Percentiles rank a stretch among this genome's conserved stretches.
phyloP scores from a whole-genome alignment of 139 green algal species.

The Chlamydomonas sp. region DNA sequence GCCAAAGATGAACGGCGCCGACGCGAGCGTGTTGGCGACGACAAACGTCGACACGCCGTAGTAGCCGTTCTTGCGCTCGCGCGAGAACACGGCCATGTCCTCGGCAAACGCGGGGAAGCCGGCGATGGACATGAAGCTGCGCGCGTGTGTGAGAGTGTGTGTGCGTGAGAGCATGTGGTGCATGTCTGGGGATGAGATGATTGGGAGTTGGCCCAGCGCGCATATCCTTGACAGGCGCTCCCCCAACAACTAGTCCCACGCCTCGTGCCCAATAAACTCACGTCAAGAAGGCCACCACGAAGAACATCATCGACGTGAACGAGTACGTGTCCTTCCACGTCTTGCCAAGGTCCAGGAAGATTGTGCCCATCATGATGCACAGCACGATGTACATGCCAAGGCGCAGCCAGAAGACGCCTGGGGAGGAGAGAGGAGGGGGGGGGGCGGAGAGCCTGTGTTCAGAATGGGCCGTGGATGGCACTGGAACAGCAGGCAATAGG shows the following conservation, averaged over 20 bases:
- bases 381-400: slow-evolving; percentile 40
- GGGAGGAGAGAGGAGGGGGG: too few species aligned
- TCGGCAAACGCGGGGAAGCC: slow-evolving; percentile 64
- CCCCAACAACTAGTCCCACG: too few species aligned
- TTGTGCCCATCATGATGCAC: slow-evolving; percentile 39
- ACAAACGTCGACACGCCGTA: slow-evolving; percentile 49
- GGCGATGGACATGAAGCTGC: slow-evolving; percentile 64
- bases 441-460: too few species aligned
- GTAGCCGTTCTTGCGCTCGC: slow-evolving; percentile 67
- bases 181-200: too few species aligned
- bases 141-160: too few species aligned
- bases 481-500: too few species aligned
- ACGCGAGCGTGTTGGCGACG: slow-evolving; percentile 54
- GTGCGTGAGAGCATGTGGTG: too few species aligned
- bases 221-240: too few species aligned
- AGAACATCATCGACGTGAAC: slow-evolving; percentile 52
- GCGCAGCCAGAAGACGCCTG: slow-evolving; percentile 66
- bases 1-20: slow-evolving; percentile 59
- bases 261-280: too few species aligned
- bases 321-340: slow-evolving; percentile 48
- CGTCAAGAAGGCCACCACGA: slow-evolving; percentile 57
- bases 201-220: too few species aligned
- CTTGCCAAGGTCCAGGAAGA: slow-evolving; percentile 42
- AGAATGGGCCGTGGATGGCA: too few species aligned
- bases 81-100: slow-evolving; percentile 39